Evolutionary conservation across 2,329 filamentous ascomycete species (phyloP).

Genomic region (Onygenales sp.): DNA sequence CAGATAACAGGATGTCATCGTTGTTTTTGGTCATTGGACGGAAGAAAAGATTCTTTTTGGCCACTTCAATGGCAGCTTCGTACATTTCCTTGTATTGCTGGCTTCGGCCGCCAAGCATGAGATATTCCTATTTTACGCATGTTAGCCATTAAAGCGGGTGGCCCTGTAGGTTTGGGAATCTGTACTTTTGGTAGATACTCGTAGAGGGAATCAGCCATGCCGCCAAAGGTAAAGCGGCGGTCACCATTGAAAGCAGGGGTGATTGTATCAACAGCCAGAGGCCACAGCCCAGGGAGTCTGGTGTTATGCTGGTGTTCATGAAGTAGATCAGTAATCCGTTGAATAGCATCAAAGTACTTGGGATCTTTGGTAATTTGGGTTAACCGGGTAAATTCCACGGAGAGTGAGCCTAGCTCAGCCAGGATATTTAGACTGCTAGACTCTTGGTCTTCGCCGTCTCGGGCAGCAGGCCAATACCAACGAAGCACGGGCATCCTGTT

Average conservation of each 20-base stretch:
- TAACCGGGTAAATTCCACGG: constrained; percentile 33
- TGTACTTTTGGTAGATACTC: constrained; percentile 55
- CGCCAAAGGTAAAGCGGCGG: constrained; percentile 43
- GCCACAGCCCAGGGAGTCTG: constrained; percentile 32
- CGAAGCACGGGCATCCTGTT: constrained; percentile 18
- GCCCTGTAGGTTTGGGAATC: neutral
- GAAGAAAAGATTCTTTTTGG: constrained; percentile 66
- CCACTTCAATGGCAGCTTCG: constrained; percentile 54
- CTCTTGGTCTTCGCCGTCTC: constrained; percentile 15
- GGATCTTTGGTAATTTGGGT: constrained; percentile 29
- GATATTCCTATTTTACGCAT: constrained; percentile 25
- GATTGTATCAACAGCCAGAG: constrained; percentile 22
- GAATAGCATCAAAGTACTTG: constrained; percentile 30
- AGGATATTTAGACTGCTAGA: constrained; percentile 17
- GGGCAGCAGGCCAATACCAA: constrained; percentile 17
- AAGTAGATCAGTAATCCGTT: constrained; percentile 26
- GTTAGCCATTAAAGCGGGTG: neutral
- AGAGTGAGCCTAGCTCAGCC: constrained; percentile 31
- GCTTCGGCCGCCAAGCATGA: constrained; percentile 66
- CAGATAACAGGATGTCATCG: constrained; percentile 65
- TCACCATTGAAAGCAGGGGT: constrained; percentile 17
- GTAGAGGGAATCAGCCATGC: constrained; percentile 48
- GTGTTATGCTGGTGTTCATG: constrained; percentile 25
- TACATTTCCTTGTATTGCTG: constrained; percentile 59
- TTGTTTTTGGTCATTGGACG: constrained; percentile 62